Percentiles rank a stretch among this genome's conserved stretches.
Evolutionary conservation across 352 stramenopile species (phyloP).

Genomic region (Phytopythium vexans): DNA sequence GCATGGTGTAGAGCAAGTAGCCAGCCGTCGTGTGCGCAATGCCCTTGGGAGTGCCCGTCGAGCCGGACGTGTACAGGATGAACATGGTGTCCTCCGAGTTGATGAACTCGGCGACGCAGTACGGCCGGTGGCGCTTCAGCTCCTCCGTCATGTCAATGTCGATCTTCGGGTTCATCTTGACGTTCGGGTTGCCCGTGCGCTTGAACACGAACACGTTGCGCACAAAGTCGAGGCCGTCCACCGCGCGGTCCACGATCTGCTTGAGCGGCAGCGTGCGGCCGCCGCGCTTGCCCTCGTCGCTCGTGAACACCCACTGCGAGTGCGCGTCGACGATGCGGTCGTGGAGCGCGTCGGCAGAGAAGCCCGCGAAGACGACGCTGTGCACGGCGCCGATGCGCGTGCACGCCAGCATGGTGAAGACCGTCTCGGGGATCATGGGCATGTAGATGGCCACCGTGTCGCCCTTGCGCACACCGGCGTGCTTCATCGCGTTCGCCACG

Average conservation of each 20-base stretch:
- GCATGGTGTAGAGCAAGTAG: slow-evolving; percentile 92
- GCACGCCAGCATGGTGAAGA: slow-evolving; percentile 97
- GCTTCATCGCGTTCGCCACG: slow-evolving; percentile 96
- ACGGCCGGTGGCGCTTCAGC: slow-evolving; percentile 84
- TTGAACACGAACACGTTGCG: slow-evolving; percentile 95
- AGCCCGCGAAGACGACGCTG: slow-evolving; percentile 96
- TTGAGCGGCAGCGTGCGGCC: slow-evolving; percentile 92
- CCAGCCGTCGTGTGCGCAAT: slow-evolving; percentile 93
- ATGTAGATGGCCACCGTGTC: slow-evolving; percentile 98
- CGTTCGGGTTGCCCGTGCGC: slow-evolving; percentile 59
- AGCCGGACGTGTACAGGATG: slow-evolving; percentile 98
- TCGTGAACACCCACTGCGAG: slow-evolving; percentile 90
- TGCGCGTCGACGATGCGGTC: slow-evolving; percentile 91
- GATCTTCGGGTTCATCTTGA: slow-evolving; percentile 62
- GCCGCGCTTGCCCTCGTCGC: slow-evolving; percentile 90
- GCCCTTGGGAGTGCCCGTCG: slow-evolving; percentile 94
- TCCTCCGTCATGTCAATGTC: slow-evolving; percentile 93
- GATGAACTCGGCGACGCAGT: slow-evolving; percentile 93
- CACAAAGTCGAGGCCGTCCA: slow-evolving; percentile 85
- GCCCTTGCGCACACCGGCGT: slow-evolving; percentile 84
- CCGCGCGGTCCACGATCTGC: slow-evolving; percentile 91
- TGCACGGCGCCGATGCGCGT: slow-evolving; percentile 95
- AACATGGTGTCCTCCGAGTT: slow-evolving; percentile 97
- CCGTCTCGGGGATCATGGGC: slow-evolving; percentile 97
- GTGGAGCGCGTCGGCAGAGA: slow-evolving; percentile 90